These are phyloP conservation scores for Telopea speciosissima DNA, from an alignment of 177 flowering plant species.

Conservation along the genomic window DNA sequence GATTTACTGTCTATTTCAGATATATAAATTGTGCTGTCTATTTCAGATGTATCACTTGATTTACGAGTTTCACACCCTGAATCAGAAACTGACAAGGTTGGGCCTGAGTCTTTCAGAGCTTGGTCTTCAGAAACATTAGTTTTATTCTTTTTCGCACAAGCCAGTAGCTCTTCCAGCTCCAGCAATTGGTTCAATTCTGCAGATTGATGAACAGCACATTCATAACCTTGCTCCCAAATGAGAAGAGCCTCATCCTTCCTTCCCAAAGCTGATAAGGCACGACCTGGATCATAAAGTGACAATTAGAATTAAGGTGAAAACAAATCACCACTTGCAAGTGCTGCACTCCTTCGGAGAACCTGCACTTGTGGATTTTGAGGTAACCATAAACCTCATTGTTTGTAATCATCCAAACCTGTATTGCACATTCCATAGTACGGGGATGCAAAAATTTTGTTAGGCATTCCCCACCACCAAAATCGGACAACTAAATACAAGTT, in stretches of 20 bases:
- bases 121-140: constrained; percentile 18
- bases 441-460: too few species aligned
- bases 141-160: constrained; percentile 34
- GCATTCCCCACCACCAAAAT: too few species aligned
- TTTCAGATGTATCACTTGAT: constrained; percentile 6
- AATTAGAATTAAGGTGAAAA: constrained; percentile 9
- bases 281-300: constrained; percentile 40
- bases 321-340: not conserved
- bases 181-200: constrained; percentile 78
- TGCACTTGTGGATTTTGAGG: too few species aligned
- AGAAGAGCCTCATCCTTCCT: constrained; percentile 68
- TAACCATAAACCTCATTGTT: too few species aligned
- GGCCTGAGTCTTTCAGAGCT: constrained; percentile 24
- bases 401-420: too few species aligned
- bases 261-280: constrained; percentile 72
- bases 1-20: not conserved
- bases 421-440: too few species aligned
- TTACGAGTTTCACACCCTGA: constrained; percentile 22
- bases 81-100: constrained; percentile 20
- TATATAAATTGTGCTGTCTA: constrained; percentile 2
- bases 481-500: too few species aligned
- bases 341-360: too few species aligned
- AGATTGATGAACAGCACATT: constrained; percentile 56
- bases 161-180: constrained; percentile 81
- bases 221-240: constrained; percentile 81